These are phyloP conservation scores for Lasiosphaeria miniovina DNA, from an alignment of 495 filamentous ascomycete species.

Conservation along the genomic window DNA sequence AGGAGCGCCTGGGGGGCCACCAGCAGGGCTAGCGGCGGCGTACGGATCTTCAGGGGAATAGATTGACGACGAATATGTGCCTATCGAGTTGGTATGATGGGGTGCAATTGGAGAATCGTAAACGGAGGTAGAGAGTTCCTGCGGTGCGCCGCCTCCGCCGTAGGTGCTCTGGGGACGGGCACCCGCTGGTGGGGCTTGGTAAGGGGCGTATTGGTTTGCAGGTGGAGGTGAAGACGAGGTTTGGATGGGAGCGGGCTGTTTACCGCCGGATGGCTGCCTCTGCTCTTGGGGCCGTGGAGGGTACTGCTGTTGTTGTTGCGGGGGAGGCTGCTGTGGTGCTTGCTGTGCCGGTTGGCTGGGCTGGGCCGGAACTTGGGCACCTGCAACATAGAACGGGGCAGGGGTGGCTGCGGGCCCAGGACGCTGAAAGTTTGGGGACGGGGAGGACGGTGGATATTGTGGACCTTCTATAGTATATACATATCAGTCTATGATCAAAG, in stretches of 20 bases:
- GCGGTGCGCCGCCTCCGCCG: slow-evolving; percentile 61
- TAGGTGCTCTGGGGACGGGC: slow-evolving; percentile 68
- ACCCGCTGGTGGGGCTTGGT: slow-evolving; percentile 43
- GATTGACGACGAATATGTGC: slow-evolving; percentile 56
- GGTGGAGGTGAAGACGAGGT: slow-evolving; percentile 44
- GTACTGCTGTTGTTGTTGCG: slow-evolving; percentile 31
- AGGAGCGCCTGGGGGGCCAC: slow-evolving; percentile 24
- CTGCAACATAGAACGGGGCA: slow-evolving; percentile 47
- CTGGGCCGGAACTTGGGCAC: slow-evolving; percentile 42
- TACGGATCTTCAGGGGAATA: slow-evolving; percentile 60
- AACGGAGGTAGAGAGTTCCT: slow-evolving; percentile 79
- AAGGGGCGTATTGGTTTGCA: slow-evolving; percentile 38
- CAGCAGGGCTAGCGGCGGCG: slow-evolving; percentile 29
- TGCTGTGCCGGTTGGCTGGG: slow-evolving; percentile 24
- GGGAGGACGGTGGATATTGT: slow-evolving; percentile 45
- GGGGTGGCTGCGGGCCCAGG: slow-evolving; percentile 30
- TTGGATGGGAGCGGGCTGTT: slow-evolving; percentile 47
- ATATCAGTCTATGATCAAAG: slow-evolving; percentile 25
- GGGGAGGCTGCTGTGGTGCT: slow-evolving; percentile 33
- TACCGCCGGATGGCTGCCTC: slow-evolving; percentile 37
- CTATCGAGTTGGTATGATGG: slow-evolving; percentile 42
- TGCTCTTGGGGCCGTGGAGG: slow-evolving; percentile 33
- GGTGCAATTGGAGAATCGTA: slow-evolving; percentile 76
- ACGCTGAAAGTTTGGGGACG: slow-evolving; percentile 48
- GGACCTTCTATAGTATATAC: slow-evolving; percentile 33